These are phyloP conservation scores for Pilasporangium apinafurcum DNA, from an alignment of 352 stramenopile species.

Conservation along the genomic window DNA sequence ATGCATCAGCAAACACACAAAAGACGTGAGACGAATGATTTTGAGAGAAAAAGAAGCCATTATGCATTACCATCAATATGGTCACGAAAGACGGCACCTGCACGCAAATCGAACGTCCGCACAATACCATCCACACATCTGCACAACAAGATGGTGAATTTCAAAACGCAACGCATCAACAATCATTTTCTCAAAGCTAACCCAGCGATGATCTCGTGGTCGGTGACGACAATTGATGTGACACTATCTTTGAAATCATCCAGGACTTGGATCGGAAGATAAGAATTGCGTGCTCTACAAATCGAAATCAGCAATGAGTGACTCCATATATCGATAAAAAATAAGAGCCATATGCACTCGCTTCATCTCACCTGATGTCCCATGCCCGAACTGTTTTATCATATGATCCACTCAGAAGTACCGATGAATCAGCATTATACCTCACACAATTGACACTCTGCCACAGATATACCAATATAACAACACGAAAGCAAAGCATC, in stretches of 20 bases:
- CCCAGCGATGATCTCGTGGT: constrained; percentile 79
- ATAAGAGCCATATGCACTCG: not conserved
- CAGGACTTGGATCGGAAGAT: constrained; percentile 76
- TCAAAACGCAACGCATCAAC: constrained; percentile 3
- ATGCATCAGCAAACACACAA: not conserved
- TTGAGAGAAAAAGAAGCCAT: not conserved
- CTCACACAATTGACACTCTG: constrained; percentile 82
- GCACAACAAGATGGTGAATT: not conserved
- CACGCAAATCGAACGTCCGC: constrained; percentile 79
- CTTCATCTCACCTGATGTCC: constrained; percentile 47
- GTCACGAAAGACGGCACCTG: constrained; percentile 56
- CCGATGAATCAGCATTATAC: constrained; percentile 74
- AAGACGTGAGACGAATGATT: not conserved
- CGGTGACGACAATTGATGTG: constrained; percentile 70
- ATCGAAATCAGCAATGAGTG: not conserved
- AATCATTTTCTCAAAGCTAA: constrained; percentile 7
- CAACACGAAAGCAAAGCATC: not conserved
- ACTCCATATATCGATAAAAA: not conserved
- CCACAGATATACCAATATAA: not conserved
- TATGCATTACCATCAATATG: constrained; percentile 50
- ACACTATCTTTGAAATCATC: constrained; percentile 88
- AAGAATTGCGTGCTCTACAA: constrained; percentile 59
- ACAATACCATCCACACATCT: constrained; percentile 83
- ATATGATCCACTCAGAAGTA: constrained; percentile 83
- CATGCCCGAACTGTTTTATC: constrained; percentile 82